A percentile compares a stretch with the other conserved stretches of the same genome.
Evolutionary conservation across 768 basidiomycete species (phyloP).

Genomic region (Saitozyma podzolica): DNA sequence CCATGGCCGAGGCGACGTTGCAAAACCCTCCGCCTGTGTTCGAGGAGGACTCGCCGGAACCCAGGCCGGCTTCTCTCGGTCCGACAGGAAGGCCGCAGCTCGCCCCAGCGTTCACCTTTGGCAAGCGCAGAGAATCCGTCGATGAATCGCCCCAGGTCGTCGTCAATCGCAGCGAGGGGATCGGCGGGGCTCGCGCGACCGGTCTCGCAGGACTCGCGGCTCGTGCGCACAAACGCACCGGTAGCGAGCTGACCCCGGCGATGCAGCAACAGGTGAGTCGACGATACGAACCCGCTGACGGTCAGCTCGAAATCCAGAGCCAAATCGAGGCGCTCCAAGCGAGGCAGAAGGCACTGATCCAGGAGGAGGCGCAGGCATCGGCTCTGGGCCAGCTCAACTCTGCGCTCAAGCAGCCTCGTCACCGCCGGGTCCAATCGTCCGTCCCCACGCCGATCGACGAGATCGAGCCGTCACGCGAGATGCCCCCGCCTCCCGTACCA

Average conservation of each 20-base stretch:
- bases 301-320: conserved; percentile 48
- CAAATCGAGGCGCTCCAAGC: conserved; percentile 53
- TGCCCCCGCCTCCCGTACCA: conserved; percentile 48
- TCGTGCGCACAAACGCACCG: conserved; percentile 51
- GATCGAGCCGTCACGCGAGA: conserved; percentile 21
- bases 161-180: conserved; percentile 35
- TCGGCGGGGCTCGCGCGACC: conserved; percentile 45
- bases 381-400: conserved; percentile 27
- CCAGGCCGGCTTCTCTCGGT: conserved; percentile 23
- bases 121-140: conserved; percentile 54
- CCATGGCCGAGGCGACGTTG: conserved; percentile 27
- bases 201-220: conserved; percentile 52
- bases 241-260: conserved; percentile 63
- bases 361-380: conserved; percentile 34
- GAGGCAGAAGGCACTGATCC: conserved; percentile 50
- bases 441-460: conserved; percentile 17
- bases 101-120: conserved; percentile 89
- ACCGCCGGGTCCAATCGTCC: conserved; percentile 42
- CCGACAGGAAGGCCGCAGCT: conserved; percentile 80
- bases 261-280: conserved; percentile 87
- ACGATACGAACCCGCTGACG: not conserved
- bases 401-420: conserved; percentile 25
- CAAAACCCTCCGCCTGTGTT: conserved; percentile 42
- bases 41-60: conserved; percentile 46
- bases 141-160: conserved; percentile 29